Evolutionary conservation across 352 stramenopile genomes (phyloP).

Genomic region (Globisporangium sylvaticum): DNA sequence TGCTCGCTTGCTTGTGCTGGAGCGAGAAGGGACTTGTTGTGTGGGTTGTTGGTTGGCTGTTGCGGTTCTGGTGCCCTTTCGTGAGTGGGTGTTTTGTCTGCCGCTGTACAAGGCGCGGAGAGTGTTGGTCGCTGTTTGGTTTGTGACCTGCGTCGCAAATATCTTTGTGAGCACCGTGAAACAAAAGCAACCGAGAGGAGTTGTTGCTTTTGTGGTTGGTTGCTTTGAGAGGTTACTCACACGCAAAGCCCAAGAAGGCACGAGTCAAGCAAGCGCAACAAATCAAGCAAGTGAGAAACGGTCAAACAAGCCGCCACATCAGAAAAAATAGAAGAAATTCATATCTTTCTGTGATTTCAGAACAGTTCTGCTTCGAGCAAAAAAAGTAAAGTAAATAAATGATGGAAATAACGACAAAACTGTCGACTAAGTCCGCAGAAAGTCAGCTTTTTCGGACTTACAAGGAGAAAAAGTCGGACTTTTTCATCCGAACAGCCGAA

Average conservation of each 20-base stretch:
- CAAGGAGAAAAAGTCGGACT: background rate
- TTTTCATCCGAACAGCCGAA: background rate
- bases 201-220: too few relatives aligned
- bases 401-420: background rate
- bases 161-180: constrained; percentile 15
- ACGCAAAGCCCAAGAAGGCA: background rate
- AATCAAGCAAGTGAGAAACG: constrained; percentile 6
- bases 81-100: constrained; percentile 7
- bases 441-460: too few relatives aligned
- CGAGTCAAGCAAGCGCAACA: background rate
- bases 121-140: constrained; percentile 4
- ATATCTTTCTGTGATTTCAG: background rate
- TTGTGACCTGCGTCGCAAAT: constrained; percentile 4
- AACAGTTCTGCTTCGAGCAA: background rate
- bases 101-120: background rate
- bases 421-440: background rate
- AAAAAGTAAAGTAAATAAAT: background rate
- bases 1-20: background rate
- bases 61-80: constrained; percentile 10
- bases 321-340: constrained; percentile 2
- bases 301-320: background rate
- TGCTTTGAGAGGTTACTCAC: background rate
- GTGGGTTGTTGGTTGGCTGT: constrained; percentile 8
- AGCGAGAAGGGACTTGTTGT: background rate
- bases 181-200: too few relatives aligned